phyloP scores from a whole-genome alignment of 1,139 yeast species.

The Debaryomyces fabryi region DNA sequence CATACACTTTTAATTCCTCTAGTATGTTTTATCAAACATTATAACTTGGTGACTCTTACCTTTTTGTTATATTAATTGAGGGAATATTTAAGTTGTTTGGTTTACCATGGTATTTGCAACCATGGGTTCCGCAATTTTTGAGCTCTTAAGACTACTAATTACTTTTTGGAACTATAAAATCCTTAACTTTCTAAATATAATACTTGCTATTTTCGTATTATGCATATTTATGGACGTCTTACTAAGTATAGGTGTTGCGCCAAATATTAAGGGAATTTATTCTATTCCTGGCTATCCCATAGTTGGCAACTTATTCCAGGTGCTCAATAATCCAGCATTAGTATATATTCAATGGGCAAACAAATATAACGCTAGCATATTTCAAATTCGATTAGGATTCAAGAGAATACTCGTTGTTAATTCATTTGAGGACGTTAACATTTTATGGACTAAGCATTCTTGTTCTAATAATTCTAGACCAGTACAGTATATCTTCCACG shows the following conservation, averaged over 20 bases:
- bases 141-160: slow-evolving; percentile 4
- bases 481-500: slow-evolving; percentile 65
- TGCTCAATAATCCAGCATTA: slow-evolving; percentile 53
- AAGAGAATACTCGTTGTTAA: slow-evolving; percentile 65
- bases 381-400: slow-evolving; percentile 65
- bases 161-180: slow-evolving; percentile 8
- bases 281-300: slow-evolving; percentile 53
- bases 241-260: slow-evolving; percentile 25
- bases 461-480: slow-evolving; percentile 70
- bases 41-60: neutral
- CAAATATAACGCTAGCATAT: slow-evolving; percentile 47
- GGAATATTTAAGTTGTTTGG: neutral
- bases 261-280: slow-evolving; percentile 38
- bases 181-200: slow-evolving; percentile 3
- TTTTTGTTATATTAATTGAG: slow-evolving; percentile 2
- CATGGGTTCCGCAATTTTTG: slow-evolving; percentile 8
- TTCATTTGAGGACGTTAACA: slow-evolving; percentile 53
- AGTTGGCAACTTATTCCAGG: slow-evolving; percentile 54
- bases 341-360: slow-evolving; percentile 52
- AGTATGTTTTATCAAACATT: neutral
- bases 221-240: slow-evolving; percentile 18
- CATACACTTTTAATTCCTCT: neutral
- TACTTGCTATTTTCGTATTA: neutral
- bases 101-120: slow-evolving; percentile 6
- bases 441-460: slow-evolving; percentile 58